Conservation (phyloP, 345 rosid genomes). For the Gossypium anomalum region DNA sequence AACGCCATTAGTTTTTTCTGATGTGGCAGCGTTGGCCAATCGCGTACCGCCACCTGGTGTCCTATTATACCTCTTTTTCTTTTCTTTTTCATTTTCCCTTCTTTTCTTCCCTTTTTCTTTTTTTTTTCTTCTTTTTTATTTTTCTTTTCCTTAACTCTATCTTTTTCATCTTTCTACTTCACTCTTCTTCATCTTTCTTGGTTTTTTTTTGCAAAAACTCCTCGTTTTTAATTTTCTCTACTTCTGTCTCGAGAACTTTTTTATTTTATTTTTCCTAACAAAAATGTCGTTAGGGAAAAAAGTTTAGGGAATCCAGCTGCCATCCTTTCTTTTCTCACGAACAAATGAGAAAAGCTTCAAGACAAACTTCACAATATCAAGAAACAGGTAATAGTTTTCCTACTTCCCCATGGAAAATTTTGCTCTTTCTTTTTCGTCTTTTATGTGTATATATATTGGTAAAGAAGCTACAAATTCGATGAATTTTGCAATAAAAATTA, state of each 20-base stretch:
- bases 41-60: too few species aligned
- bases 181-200: too few species aligned
- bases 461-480: not conserved
- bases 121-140: too few species aligned
- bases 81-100: too few species aligned
- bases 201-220: not conserved
- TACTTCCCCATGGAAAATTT: not conserved
- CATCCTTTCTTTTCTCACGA: constrained; percentile 38
- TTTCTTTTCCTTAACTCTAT: too few species aligned
- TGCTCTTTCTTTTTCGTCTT: not conserved
- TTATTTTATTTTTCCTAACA: not conserved
- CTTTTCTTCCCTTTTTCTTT: too few species aligned
- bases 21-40: too few species aligned
- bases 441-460: not conserved
- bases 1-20: too few species aligned
- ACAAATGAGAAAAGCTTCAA: constrained; percentile 57
- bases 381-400: constrained; percentile 41
- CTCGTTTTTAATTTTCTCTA: not conserved
- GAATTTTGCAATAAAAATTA: not conserved
- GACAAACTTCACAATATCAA: constrained; percentile 68
- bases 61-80: too few species aligned
- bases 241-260: not conserved
- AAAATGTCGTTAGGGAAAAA: constrained; percentile 32
- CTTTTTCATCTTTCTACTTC: too few species aligned
- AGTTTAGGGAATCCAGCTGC: constrained; percentile 33